phyloP scores from a whole-genome alignment of 31 red algal genomes.

The Asparagopsis taxiformis region DNA sequence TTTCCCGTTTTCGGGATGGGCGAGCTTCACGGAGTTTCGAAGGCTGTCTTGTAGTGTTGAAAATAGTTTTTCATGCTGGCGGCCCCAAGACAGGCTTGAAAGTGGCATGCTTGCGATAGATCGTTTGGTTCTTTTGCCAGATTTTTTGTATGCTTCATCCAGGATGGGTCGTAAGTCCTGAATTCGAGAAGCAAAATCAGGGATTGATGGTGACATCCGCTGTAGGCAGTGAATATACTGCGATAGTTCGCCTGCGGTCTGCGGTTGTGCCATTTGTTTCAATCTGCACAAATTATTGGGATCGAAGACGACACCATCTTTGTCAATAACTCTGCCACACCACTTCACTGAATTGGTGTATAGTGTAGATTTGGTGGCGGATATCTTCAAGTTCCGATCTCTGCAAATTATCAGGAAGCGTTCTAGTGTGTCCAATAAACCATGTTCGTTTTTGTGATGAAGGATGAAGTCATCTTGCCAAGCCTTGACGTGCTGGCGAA shows the following conservation, averaged over 20 bases:
- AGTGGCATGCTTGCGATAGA: not conserved
- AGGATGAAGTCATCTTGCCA: not conserved
- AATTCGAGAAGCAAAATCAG: not conserved
- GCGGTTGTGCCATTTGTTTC: not conserved
- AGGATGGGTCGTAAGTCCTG: not conserved
- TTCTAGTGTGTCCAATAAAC: not conserved
- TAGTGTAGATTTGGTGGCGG: not conserved
- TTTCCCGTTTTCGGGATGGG: not conserved
- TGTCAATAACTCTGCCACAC: not conserved
- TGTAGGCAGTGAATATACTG: conserved; percentile 13
- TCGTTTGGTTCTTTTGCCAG: not conserved
- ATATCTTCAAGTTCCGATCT: not conserved
- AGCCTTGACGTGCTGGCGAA: not conserved
- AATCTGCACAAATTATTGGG: not conserved
- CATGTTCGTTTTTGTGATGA: not conserved
- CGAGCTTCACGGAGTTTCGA: not conserved
- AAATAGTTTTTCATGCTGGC: not conserved
- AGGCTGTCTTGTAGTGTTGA: not conserved
- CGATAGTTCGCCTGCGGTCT: conserved; percentile 4
- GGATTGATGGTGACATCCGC: conserved; percentile 3
- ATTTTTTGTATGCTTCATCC: not conserved
- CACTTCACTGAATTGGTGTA: not conserved
- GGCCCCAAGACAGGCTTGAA: not conserved
- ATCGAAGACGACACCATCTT: not conserved
- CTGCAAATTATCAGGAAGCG: not conserved